Percentiles rank a stretch among this genome's conserved stretches.
These are phyloP conservation scores for Erodium chrysanthum DNA, from an alignment of 441 rosid species.

Conservation along the genomic window DNA sequence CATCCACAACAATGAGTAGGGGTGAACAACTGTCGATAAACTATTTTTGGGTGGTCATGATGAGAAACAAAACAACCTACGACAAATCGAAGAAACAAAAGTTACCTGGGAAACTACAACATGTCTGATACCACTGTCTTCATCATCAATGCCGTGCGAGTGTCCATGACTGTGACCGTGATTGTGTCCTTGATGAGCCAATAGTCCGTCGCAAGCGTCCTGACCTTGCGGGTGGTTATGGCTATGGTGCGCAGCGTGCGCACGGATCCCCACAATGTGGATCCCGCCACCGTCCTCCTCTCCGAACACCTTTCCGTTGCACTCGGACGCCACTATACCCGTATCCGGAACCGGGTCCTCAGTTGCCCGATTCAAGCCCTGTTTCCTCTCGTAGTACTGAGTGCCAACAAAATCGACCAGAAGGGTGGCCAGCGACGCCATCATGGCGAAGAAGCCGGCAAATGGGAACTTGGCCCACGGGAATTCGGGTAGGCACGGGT, in stretches of 20 bases:
- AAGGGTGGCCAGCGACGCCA: slow-evolving; percentile 55
- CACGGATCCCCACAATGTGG: slow-evolving; percentile 87
- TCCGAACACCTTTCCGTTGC: slow-evolving; percentile 50
- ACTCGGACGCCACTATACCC: slow-evolving; percentile 12
- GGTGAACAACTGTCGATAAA: no score
- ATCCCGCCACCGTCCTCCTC: slow-evolving; percentile 70
- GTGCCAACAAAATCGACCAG: slow-evolving; percentile 76
- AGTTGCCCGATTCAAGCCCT: slow-evolving; percentile 30
- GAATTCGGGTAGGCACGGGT: slow-evolving; percentile 58
- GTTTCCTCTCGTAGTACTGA: slow-evolving; percentile 72
- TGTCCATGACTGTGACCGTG: slow-evolving; percentile 21
- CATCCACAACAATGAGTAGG: neutral
- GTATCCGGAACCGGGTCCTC: slow-evolving; percentile 28
- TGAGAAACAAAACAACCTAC: no score
- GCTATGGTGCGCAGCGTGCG: slow-evolving; percentile 78
- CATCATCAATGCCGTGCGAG: slow-evolving; percentile 34
- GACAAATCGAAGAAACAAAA: neutral
- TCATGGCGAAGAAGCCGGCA: slow-evolving; percentile 75
- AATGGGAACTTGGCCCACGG: slow-evolving; percentile 85
- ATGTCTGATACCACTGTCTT: slow-evolving; percentile 50
- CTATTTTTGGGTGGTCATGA: no score
- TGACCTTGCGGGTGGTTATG: slow-evolving; percentile 58
- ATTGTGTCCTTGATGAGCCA: slow-evolving; percentile 22
- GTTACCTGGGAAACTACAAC: slow-evolving; percentile 85
- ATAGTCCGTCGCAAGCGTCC: slow-evolving; percentile 49